Evolutionary conservation across 2,329 filamentous ascomycete genomes (phyloP).

Genomic region (Alternaria gansuensis): DNA sequence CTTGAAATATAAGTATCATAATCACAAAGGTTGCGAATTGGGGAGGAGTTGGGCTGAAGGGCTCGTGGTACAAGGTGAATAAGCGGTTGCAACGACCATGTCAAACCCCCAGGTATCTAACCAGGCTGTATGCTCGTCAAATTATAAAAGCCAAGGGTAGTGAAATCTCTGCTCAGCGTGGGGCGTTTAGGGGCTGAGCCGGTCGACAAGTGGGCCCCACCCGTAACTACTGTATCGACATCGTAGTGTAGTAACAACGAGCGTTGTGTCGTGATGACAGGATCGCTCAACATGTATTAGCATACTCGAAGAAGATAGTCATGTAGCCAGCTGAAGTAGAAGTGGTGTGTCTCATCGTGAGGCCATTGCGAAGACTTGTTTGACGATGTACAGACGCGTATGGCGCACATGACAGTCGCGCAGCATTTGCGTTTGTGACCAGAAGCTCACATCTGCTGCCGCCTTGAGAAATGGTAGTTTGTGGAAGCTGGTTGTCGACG

Average conservation of each 20-base stretch:
- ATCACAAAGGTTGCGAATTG: too few species aligned
- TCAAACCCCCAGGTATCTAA: too few species aligned
- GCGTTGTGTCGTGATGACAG: neutral
- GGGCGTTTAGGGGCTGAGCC: neutral
- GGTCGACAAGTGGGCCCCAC: neutral
- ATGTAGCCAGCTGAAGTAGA: neutral
- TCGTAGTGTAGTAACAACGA: neutral
- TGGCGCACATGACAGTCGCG: neutral
- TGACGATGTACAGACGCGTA: neutral
- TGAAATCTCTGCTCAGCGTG: constrained; percentile 5
- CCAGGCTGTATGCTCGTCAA: too few species aligned
- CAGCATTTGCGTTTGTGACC: neutral
- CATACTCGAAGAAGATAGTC: neutral
- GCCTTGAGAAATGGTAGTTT: neutral
- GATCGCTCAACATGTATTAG: neutral
- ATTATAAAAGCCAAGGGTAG: neutral
- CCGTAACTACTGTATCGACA: neutral
- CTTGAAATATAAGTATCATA: neutral
- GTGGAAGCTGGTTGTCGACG: neutral
- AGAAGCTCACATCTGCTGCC: neutral
- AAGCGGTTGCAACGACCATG: too few species aligned
- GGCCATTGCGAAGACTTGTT: neutral
- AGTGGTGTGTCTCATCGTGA: neutral
- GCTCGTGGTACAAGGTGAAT: too few species aligned
- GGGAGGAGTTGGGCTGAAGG: too few species aligned